These are phyloP conservation scores for Aspergillus sp. DNA, from an alignment of 2,329 filamentous ascomycete genomes.

Conservation along the genomic window DNA sequence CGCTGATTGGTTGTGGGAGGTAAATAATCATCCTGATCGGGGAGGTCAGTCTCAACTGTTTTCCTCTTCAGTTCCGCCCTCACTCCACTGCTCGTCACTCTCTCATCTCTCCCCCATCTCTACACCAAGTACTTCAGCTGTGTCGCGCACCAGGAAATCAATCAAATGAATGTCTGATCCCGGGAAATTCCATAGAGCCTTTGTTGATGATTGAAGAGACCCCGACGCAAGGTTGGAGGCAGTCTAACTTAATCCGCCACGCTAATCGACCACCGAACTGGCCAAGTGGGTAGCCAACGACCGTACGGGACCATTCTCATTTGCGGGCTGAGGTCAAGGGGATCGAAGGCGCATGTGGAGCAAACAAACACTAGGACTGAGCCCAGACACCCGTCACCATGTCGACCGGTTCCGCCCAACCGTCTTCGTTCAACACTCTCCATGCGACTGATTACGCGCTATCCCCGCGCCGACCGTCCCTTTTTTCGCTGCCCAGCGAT, in stretches of 20 bases:
- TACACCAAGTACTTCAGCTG: no score
- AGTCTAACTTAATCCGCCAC: constrained; percentile 4
- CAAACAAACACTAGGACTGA: constrained; percentile 23
- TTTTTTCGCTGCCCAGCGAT: constrained; percentile 29
- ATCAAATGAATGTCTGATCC: not conserved
- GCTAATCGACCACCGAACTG: constrained; percentile 1
- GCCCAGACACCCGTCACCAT: constrained; percentile 30
- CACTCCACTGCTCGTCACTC: no score
- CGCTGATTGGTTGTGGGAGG: no score
- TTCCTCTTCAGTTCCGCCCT: no score
- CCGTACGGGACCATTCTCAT: constrained; percentile 1
- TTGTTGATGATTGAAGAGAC: not conserved
- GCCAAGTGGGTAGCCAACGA: constrained; percentile 5
- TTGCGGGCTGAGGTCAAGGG: not conserved
- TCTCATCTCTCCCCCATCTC: no score
- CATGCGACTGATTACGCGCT: constrained; percentile 22
- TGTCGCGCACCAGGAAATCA: no score
- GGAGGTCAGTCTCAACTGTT: no score
- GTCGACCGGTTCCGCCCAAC: constrained; percentile 26
- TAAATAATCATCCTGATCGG: no score
- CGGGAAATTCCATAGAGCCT: not conserved
- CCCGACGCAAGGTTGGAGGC: not conserved
- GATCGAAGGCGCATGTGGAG: constrained; percentile 18
- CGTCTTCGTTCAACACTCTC: constrained; percentile 18
- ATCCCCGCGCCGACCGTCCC: constrained; percentile 22